phyloP scores from a whole-genome alignment of 345 rosid species.

The Populus simonii region DNA sequence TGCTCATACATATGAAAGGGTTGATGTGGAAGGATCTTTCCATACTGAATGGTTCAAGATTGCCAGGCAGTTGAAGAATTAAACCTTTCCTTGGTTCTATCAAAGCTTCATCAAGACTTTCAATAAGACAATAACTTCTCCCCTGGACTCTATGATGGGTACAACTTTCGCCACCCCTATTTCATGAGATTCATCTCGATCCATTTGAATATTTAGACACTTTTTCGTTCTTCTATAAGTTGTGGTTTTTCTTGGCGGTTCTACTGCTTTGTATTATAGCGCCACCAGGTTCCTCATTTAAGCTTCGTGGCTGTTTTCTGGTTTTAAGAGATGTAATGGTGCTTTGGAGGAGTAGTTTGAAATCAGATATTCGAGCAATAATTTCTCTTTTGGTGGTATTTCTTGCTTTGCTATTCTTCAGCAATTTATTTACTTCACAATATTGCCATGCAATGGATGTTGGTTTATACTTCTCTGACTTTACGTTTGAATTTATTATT shows the following conservation, averaged over 20 bases:
- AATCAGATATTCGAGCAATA: not conserved
- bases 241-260: slow-evolving; percentile 14
- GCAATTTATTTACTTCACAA: not conserved
- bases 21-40: slow-evolving; percentile 84
- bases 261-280: slow-evolving; percentile 5
- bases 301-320: not conserved
- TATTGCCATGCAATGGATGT: not conserved
- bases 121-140: slow-evolving; percentile 31
- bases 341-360: not conserved
- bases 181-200: slow-evolving; percentile 2
- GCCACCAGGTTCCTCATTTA: not conserved
- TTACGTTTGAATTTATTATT: not conserved
- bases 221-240: slow-evolving; percentile 1
- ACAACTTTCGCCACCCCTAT: slow-evolving; percentile 6
- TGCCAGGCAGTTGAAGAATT: slow-evolving; percentile 62
- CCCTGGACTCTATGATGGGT: slow-evolving; percentile 10
- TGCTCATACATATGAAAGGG: slow-evolving; percentile 95
- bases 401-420: not conserved
- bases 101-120: slow-evolving; percentile 12
- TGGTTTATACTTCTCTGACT: not conserved
- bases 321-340: not conserved
- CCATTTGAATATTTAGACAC: not conserved
- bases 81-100: slow-evolving; percentile 5
- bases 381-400: not conserved
- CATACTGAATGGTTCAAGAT: slow-evolving; percentile 98